Evolutionary conservation across 345 rosid species (phyloP).

Genomic region (Lagerstroemia speciosa): DNA sequence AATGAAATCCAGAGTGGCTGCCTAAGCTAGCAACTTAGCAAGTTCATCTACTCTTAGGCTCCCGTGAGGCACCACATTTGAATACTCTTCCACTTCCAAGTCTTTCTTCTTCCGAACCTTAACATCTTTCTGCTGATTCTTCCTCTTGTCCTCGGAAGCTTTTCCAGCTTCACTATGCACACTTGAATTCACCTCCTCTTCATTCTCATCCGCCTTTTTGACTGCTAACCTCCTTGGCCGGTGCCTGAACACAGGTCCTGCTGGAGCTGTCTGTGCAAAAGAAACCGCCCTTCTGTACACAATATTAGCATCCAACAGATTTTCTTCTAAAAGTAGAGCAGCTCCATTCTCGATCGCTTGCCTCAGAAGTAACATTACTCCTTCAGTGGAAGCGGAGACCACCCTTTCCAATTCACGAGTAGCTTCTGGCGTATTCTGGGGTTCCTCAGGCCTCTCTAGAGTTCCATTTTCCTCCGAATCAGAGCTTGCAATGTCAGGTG

Average conservation of each 20-base stretch:
- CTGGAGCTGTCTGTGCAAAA: slow-evolving; percentile 49
- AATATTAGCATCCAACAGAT: slow-evolving; percentile 47
- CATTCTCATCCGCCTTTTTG: slow-evolving; percentile 32
- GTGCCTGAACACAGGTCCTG: slow-evolving; percentile 48
- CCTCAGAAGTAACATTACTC: slow-evolving; percentile 39
- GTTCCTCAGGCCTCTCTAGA: background rate
- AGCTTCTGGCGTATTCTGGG: slow-evolving; percentile 20
- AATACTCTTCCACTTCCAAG: slow-evolving; percentile 18
- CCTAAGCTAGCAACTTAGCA: slow-evolving; percentile 59
- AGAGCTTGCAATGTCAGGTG: background rate
- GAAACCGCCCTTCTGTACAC: slow-evolving; percentile 44
- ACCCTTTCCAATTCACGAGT: slow-evolving; percentile 12
- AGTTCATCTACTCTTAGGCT: slow-evolving; percentile 74
- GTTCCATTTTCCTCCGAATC: background rate
- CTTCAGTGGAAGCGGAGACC: slow-evolving; percentile 21
- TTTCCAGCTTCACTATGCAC: slow-evolving; percentile 15
- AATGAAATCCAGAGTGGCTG: background rate
- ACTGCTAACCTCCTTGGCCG: slow-evolving; percentile 23
- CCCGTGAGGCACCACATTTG: slow-evolving; percentile 40
- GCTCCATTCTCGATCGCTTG: slow-evolving; percentile 67
- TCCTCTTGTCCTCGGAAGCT: slow-evolving; percentile 17
- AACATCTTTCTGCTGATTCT: slow-evolving; percentile 16
- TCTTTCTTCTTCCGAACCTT: slow-evolving; percentile 14
- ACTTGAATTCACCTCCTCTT: slow-evolving; percentile 14
- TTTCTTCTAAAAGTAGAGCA: slow-evolving; percentile 47